Conservation (phyloP, 2,329 filamentous ascomycete species). For the Aspergillus fischeri region DNA sequence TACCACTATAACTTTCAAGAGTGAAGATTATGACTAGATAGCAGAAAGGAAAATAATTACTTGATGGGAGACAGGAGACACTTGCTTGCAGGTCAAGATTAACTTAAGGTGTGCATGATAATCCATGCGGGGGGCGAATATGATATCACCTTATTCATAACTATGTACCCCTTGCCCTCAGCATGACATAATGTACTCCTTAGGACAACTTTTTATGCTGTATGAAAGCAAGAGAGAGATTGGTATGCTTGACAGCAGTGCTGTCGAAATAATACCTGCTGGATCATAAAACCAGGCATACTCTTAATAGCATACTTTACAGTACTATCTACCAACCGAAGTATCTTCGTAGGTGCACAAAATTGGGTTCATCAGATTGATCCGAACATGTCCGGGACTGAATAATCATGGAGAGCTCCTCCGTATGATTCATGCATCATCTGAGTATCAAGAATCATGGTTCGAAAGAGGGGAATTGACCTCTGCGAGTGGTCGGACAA, state of each 20-base stretch:
- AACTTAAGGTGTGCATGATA: constrained; percentile 11
- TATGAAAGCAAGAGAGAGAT: not conserved
- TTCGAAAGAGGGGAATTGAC: not conserved
- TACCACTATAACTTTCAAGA: too few relatives aligned
- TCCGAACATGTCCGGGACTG: not conserved
- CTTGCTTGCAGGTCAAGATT: constrained; percentile 4
- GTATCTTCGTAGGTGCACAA: too few relatives aligned
- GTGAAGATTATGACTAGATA: too few relatives aligned
- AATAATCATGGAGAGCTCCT: not conserved
- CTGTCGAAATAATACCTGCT: not conserved
- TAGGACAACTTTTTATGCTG: not conserved
- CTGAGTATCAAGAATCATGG: not conserved
- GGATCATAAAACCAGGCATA: not conserved
- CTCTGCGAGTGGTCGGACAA: not conserved
- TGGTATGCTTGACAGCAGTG: not conserved
- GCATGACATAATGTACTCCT: not conserved
- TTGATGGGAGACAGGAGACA: not conserved
- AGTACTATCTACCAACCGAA: not conserved
- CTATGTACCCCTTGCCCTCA: not conserved
- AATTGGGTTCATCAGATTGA: not conserved
- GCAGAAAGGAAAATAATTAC: not conserved
- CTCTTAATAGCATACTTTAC: too few relatives aligned
- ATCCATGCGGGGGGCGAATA: constrained; percentile 12
- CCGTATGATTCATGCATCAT: not conserved
- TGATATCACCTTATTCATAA: constrained; percentile 7